Evolutionary conservation across 2,329 filamentous ascomycete species (phyloP).

Genomic region (Diaporthe sp.): DNA sequence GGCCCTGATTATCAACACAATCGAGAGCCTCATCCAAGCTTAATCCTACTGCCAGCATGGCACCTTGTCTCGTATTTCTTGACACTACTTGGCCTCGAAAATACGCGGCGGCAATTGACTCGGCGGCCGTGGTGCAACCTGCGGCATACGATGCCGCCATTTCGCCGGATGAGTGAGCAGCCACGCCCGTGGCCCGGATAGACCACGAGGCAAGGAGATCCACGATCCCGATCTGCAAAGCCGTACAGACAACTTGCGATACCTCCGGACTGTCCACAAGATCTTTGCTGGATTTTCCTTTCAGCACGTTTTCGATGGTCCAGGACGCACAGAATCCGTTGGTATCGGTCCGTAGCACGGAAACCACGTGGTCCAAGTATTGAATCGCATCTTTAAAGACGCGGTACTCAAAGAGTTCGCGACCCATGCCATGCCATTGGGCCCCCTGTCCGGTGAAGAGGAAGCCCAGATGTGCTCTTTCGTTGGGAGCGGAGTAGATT

Average conservation of each 20-base stretch:
- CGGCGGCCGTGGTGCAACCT: constrained; percentile 47
- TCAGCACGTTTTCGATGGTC: constrained; percentile 39
- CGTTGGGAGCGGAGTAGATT: too few relatives aligned
- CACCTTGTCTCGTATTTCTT: constrained; percentile 42
- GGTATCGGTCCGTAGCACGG: too few relatives aligned
- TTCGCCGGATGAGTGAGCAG: constrained; percentile 14
- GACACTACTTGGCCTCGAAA: constrained; percentile 46
- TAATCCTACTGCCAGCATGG: constrained; percentile 49
- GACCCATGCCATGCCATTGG: constrained; percentile 46
- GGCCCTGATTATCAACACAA: constrained; percentile 37
- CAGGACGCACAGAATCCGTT: too few relatives aligned
- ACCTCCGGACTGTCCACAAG: constrained; percentile 44
- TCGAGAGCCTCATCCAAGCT: constrained; percentile 38
- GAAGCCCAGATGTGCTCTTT: too few relatives aligned
- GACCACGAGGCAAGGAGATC: constrained; percentile 50
- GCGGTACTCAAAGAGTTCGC: constrained; percentile 41
- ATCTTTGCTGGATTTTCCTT: constrained; percentile 34
- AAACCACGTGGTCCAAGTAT: constrained; percentile 39
- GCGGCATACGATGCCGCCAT: constrained; percentile 44
- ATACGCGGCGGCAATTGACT: constrained; percentile 49
- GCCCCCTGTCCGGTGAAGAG: too few relatives aligned
- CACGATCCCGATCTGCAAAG: constrained; percentile 59
- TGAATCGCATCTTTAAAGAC: constrained; percentile 20
- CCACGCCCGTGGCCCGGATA: constrained; percentile 46
- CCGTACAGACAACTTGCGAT: constrained; percentile 56